Evolutionary conservation across 2,329 filamentous ascomycete species (phyloP).

Genomic region (Metarhizium sp.): DNA sequence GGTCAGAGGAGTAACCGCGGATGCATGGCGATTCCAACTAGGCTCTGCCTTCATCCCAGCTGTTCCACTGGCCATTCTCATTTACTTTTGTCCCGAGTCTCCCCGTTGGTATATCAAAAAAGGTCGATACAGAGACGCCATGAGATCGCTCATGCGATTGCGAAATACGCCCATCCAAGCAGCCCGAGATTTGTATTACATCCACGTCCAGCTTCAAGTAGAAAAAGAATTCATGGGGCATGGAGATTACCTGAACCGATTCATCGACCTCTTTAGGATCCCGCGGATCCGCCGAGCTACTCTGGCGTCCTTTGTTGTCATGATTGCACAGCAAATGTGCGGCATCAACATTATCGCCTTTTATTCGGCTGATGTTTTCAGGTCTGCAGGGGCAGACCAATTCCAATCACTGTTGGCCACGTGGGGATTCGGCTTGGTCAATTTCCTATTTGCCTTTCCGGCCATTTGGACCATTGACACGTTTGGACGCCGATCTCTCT

Average conservation of each 20-base stretch:
- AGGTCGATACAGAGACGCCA: conserved; percentile 50
- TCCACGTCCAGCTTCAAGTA: conserved; percentile 53
- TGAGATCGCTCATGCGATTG: conserved; percentile 41
- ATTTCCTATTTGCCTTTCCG: conserved; percentile 48
- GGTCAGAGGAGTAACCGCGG: conserved; percentile 19
- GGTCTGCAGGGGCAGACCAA: conserved; percentile 43
- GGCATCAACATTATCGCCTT: conserved; percentile 67
- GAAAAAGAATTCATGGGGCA: conserved; percentile 41
- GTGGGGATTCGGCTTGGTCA: conserved; percentile 48
- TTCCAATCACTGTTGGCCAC: conserved; percentile 50
- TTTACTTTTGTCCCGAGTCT: conserved; percentile 59
- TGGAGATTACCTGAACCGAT: conserved; percentile 51
- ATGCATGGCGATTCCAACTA: conserved; percentile 53
- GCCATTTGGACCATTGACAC: conserved; percentile 51
- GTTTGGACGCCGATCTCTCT: conserved; percentile 42
- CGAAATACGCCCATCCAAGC: conserved; percentile 48
- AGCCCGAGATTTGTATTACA: conserved; percentile 53
- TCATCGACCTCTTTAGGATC: conserved; percentile 58
- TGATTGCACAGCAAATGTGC: conserved; percentile 70
- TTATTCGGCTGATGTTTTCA: conserved; percentile 58
- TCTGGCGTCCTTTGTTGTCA: conserved; percentile 67
- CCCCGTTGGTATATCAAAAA: conserved; percentile 62
- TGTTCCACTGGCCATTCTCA: conserved; percentile 45
- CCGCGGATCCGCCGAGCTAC: conserved; percentile 63
- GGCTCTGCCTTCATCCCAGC: conserved; percentile 54